A percentile compares a stretch with the other conserved stretches of the same genome.
phyloP scores from a whole-genome alignment of 2,329 filamentous ascomycete genomes.

The Emmonsiellopsis sp. region DNA sequence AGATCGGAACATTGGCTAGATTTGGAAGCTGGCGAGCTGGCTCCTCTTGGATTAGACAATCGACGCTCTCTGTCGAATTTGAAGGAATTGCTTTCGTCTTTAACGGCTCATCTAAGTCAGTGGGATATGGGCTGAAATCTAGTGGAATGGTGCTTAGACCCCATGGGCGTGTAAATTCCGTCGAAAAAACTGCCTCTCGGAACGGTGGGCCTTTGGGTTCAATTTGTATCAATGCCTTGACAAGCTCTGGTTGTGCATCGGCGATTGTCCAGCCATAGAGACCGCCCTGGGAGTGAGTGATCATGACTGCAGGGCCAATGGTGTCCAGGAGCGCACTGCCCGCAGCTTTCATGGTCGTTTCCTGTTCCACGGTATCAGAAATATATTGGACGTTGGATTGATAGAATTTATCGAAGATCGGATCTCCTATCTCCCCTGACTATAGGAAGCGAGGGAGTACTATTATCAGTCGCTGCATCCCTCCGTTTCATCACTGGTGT shows the following conservation, averaged over 20 bases:
- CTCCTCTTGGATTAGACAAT: slow-evolving; percentile 30
- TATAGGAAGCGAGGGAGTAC: neutral
- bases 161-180: slow-evolving; percentile 27
- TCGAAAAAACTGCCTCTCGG: slow-evolving; percentile 31
- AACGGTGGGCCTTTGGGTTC: slow-evolving; percentile 47
- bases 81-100: slow-evolving; percentile 12
- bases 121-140: slow-evolving; percentile 20
- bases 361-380: slow-evolving; percentile 18
- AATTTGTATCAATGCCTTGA: slow-evolving; percentile 40
- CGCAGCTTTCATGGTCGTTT: slow-evolving; percentile 27
- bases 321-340: slow-evolving; percentile 35
- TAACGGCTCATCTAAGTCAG: neutral
- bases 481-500: too few species aligned
- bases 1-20: slow-evolving; percentile 37
- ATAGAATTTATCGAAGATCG: slow-evolving; percentile 41
- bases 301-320: slow-evolving; percentile 34
- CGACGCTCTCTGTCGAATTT: slow-evolving; percentile 16
- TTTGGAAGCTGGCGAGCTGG: slow-evolving; percentile 39
- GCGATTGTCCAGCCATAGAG: slow-evolving; percentile 39
- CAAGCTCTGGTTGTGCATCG: slow-evolving; percentile 38
- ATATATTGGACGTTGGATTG: slow-evolving; percentile 32
- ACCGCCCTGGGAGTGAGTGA: slow-evolving; percentile 42
- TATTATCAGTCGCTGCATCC: neutral
- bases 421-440: slow-evolving; percentile 30
- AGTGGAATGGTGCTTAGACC: slow-evolving; percentile 43